phyloP scores from a whole-genome alignment of 495 filamentous ascomycete species.

The Neurospora sp. region DNA sequence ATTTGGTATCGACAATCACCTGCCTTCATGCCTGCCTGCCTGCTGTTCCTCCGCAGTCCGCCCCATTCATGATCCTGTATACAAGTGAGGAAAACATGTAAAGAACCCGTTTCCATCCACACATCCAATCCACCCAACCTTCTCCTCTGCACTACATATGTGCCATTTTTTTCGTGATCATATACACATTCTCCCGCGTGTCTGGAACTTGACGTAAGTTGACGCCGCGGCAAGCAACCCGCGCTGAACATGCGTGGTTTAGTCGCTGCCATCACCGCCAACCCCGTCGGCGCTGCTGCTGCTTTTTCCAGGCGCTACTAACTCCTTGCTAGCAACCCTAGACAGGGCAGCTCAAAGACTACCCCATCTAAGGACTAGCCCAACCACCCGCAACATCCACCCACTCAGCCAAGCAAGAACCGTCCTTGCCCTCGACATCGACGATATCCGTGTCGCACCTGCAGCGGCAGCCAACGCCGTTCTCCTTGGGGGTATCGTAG shows the following conservation, averaged over 20 bases:
- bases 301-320: background rate
- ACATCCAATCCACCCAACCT: background rate
- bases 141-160: background rate
- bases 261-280: background rate
- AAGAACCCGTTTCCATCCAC: background rate
- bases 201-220: too few species aligned
- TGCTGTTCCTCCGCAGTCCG: background rate
- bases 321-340: background rate
- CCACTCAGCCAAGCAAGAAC: constrained; percentile 93
- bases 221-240: background rate
- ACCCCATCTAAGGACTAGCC: constrained; percentile 63
- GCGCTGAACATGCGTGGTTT: background rate
- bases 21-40: background rate
- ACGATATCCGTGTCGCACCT: constrained; percentile 97
- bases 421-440: constrained; percentile 94
- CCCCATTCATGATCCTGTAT: background rate
- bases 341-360: too few species aligned
- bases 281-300: background rate
- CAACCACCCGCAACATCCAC: constrained; percentile 95
- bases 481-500: constrained; percentile 79
- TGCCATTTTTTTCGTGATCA: background rate
- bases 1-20: background rate
- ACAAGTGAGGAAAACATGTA: background rate
- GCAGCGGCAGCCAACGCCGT: constrained; percentile 94
- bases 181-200: background rate